Conservation (phyloP, 2,329 filamentous ascomycete species). For the Rhytidhysteron rufulum region DNA sequence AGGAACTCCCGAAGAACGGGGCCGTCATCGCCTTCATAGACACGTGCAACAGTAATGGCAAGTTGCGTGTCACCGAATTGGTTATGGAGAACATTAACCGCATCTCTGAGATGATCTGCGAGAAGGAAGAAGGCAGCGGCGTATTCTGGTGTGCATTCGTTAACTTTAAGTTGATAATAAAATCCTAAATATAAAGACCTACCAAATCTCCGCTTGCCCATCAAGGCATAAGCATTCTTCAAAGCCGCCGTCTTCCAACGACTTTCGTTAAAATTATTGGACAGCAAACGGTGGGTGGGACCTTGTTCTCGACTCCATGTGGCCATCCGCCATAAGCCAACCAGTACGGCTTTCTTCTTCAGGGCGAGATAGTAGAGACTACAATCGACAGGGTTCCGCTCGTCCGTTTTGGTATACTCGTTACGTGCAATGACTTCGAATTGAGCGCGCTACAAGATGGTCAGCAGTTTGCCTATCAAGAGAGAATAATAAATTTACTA, state of each 20-base stretch:
- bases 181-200: constrained; percentile 22
- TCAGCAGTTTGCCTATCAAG: constrained; percentile 4
- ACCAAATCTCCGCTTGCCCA: constrained; percentile 87
- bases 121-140: constrained; percentile 94
- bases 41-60: constrained; percentile 79
- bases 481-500: constrained; percentile 55
- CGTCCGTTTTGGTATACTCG: constrained; percentile 83
- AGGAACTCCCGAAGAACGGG: constrained; percentile 70
- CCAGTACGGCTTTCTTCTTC: constrained; percentile 82
- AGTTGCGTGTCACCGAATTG: constrained; percentile 87
- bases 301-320: constrained; percentile 81
- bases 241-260: constrained; percentile 85
- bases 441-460: constrained; percentile 58
- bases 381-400: constrained; percentile 87
- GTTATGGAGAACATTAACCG: constrained; percentile 79
- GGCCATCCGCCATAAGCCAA: constrained; percentile 93
- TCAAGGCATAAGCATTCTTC: constrained; percentile 93
- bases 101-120: constrained; percentile 78
- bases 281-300: constrained; percentile 72
- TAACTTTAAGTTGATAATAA: background rate
- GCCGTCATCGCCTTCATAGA: constrained; percentile 82
- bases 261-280: constrained; percentile 85
- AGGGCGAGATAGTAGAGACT: constrained; percentile 88
- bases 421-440: constrained; percentile 90
- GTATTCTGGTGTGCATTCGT: constrained; percentile 60